Base-by-base conservation (phyloP, 116 monocot genomes). In the Iris pallida region DNA sequence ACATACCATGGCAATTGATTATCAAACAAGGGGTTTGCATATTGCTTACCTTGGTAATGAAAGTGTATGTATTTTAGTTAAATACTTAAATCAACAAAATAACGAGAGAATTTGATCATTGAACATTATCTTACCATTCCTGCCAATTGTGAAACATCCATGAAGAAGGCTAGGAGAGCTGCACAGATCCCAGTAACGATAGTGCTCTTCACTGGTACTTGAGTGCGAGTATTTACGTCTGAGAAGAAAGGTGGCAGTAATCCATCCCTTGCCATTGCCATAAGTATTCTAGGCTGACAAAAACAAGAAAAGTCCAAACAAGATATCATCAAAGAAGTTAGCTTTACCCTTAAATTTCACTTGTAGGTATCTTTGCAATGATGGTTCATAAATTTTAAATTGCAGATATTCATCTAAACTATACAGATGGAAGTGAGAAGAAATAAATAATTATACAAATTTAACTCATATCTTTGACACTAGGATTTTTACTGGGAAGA, bases 211-310 rank as follows among this genome's bases (percentile, higher is more conserved):
- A 84, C 84, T 45, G 84, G 84, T 61, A 84, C 84, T 76, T 84
- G 80, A 44, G 84, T 80, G 9, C 62, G 63, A 7, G 53, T 17
- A 57, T 84, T 76, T 14, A 84, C 70, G 48, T 84, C 76, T 14
- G 78, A 74, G 71, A 83, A 83, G 57, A 78, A 83, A 48, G 75
- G 18, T 16, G 79, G 83, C 72, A 83, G 61, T 52, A 83, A 69
- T 59, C 83, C 83, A 83, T 97, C 96, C 78, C 96, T 82, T 47
- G 96, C 82, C 96, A 97, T 97, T 42, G 96, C 92, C 96, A 97
- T 92, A 68, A 97, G 61, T 68, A 97, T 97, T 75, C 96, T 84
- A 67, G 96, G 96, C 96, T 97, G 87, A 46, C 30, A 30, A 30
- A 30, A 30, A 30, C 30, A 30, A 30, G 30, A 30, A 30, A 30